These are phyloP conservation scores for Phoma sp. DNA, from an alignment of 2,329 filamentous ascomycete species.

Conservation along the genomic window DNA sequence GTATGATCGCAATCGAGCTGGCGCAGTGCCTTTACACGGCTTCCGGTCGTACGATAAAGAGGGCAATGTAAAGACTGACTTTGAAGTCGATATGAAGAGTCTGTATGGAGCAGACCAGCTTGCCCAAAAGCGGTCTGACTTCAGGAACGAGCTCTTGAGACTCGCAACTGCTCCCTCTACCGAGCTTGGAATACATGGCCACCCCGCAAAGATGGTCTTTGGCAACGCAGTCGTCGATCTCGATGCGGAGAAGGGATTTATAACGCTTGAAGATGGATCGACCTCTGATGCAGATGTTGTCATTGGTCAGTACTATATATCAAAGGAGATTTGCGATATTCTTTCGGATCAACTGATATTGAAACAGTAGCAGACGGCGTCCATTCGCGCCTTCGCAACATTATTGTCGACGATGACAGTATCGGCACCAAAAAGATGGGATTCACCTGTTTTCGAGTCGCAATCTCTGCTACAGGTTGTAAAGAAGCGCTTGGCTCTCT, in stretches of 20 bases:
- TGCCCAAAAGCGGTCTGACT: slow-evolving; percentile 8
- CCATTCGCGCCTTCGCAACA: slow-evolving; percentile 10
- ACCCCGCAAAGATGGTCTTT: not conserved
- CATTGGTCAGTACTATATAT: slow-evolving; percentile 14
- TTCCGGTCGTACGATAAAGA: slow-evolving; percentile 7
- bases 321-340: not conserved
- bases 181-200: not conserved
- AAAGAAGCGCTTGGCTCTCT: slow-evolving; percentile 5
- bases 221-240: not conserved
- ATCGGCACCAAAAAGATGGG: slow-evolving; percentile 9
- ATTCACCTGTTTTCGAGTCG: slow-evolving; percentile 15
- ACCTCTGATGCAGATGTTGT: slow-evolving; percentile 11
- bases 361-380: slow-evolving; percentile 17
- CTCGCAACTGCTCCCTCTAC: slow-evolving; percentile 4
- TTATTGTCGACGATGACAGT: not conserved
- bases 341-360: not conserved
- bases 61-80: slow-evolving; percentile 4
- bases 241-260: slow-evolving; percentile 2
- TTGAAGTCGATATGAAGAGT: slow-evolving; percentile 2
- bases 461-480: slow-evolving; percentile 4
- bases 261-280: slow-evolving; percentile 4
- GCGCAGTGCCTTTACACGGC: slow-evolving; percentile 4
- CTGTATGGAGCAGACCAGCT: slow-evolving; percentile 16
- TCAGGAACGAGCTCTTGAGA: slow-evolving; percentile 14
- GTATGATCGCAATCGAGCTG: slow-evolving; percentile 2